Base-by-base conservation (phyloP, 345 rosid species). In the Syzygium grande region DNA sequence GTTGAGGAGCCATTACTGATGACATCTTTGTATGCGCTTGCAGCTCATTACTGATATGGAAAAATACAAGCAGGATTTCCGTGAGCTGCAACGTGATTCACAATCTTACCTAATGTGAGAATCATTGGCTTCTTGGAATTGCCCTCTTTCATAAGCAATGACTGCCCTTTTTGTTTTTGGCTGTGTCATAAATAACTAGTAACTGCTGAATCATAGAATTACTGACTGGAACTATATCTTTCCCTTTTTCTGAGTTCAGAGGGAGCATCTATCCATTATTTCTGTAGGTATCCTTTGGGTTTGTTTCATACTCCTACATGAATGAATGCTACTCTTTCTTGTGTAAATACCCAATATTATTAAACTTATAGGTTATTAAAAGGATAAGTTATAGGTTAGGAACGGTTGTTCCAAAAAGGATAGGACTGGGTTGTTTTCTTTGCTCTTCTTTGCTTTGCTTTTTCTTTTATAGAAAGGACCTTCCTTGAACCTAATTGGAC, bases 31-130 rank as follows among this genome's bases (percentile, higher is more conserved):
- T 84, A 43, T 86, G 53, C n/a, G 43, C 84, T 86, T 85, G 65
- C 92, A 95, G 95, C 96, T 95, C 86, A 95, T 97, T 88, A 90
- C 93, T 88, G 94, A 93, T 84, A 97, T 97, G 99, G 98, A 97
- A 92, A 94, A 87, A 84, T 94, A 92, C 90, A 96, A 95, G 93
- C 98, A 95, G 92, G 94, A 93, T 13, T 91, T 87, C 85, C 93
- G 90, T 87, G 92, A 93, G 90, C 92, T 90, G 85, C 88, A 94
- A 9, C 51, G 88, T 27, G 94, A 93, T 89, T 91, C 96, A 29
- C 92, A 89, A 34, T 92, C 90, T 79, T 92, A 93, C 90, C 84
- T 95, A 84, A 91, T 63, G 99, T 95, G 87, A 91, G 92, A 86
- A 89, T 85, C 73, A 34, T 22, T 84, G 56, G 78, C 88, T 59